A percentile compares a stretch with the other conserved stretches of the same genome.
Conservation (phyloP, 2,329 filamentous ascomycete species). For the Fusarium sp. region DNA sequence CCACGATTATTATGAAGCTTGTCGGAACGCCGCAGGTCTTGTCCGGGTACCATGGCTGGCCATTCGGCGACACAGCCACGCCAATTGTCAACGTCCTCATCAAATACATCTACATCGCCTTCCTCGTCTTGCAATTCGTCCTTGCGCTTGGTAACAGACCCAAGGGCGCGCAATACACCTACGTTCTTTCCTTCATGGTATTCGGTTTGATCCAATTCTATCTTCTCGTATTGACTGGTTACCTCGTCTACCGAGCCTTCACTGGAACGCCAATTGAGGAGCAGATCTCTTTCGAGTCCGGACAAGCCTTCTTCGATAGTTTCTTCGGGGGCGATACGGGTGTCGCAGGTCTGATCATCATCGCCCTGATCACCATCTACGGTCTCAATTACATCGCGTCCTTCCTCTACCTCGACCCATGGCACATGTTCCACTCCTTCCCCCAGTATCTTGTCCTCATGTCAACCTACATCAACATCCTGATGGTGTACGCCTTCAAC, state of each 20-base stretch:
- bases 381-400: slow-evolving; percentile 42
- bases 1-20: slow-evolving; percentile 42
- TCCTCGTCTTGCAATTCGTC: slow-evolving; percentile 41
- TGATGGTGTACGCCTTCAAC: slow-evolving; percentile 45
- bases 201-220: slow-evolving; percentile 41
- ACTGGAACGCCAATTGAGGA: slow-evolving; percentile 34
- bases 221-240: slow-evolving; percentile 39
- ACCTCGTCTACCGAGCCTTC: slow-evolving; percentile 42
- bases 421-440: slow-evolving; percentile 46
- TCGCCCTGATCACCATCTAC: slow-evolving; percentile 41
- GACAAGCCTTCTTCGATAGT: slow-evolving; percentile 37
- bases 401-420: slow-evolving; percentile 43
- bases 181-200: slow-evolving; percentile 41
- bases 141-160: slow-evolving; percentile 42
- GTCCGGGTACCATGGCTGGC: slow-evolving; percentile 38
- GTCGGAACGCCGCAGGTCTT: slow-evolving; percentile 38
- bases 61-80: slow-evolving; percentile 38
- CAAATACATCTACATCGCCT: slow-evolving; percentile 41
- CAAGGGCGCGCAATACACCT: slow-evolving; percentile 42
- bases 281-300: slow-evolving; percentile 38
- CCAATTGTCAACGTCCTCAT: slow-evolving; percentile 41
- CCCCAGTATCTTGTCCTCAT: slow-evolving; percentile 43
- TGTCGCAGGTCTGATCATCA: slow-evolving; percentile 41
- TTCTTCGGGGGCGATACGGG: slow-evolving; percentile 39
- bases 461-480: slow-evolving; percentile 45